Percentiles rank a stretch among this genome's conserved stretches.
These are phyloP conservation scores for Botrytis aclada DNA, from an alignment of 2,329 filamentous ascomycete genomes.

Conservation along the genomic window DNA sequence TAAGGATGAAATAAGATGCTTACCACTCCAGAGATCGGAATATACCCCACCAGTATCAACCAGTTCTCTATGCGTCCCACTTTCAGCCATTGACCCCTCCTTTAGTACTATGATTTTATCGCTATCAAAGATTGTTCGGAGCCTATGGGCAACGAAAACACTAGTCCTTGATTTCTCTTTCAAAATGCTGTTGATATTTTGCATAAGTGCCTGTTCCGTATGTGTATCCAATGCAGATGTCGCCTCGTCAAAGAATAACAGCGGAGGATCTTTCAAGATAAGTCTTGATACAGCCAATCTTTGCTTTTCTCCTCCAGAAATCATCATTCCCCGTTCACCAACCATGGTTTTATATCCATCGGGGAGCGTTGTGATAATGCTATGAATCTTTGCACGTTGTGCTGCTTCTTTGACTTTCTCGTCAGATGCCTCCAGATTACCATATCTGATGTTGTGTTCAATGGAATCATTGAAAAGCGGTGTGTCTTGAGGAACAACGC, in stretches of 20 bases:
- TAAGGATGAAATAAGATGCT: constrained; percentile 37
- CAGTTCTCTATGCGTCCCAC: constrained; percentile 81
- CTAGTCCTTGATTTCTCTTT: constrained; percentile 86
- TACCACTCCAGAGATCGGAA: constrained; percentile 85
- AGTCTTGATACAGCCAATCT: constrained; percentile 79
- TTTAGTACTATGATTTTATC: constrained; percentile 90
- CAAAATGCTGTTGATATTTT: constrained; percentile 89
- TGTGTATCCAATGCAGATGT: constrained; percentile 91
- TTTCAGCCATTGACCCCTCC: constrained; percentile 81
- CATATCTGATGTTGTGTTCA: constrained; percentile 93
- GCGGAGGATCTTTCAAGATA: constrained; percentile 81
- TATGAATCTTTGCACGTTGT: constrained; percentile 78
- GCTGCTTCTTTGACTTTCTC: constrained; percentile 76
- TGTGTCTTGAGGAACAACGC: constrained; percentile 95
- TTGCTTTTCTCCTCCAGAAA: constrained; percentile 92
- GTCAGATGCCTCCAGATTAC: constrained; percentile 70
- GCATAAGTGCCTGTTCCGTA: constrained; percentile 84
- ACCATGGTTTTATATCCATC: constrained; percentile 91
- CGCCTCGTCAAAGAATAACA: constrained; percentile 94
- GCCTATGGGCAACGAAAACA: constrained; percentile 88
- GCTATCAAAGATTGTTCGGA: constrained; percentile 91
- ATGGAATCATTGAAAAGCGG: constrained; percentile 97
- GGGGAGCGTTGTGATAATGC: constrained; percentile 74
- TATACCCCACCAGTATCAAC: constrained; percentile 79
- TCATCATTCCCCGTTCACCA: constrained; percentile 94